Conservation (phyloP, 2,329 filamentous ascomycete species). For the Ilyonectria destructans region DNA sequence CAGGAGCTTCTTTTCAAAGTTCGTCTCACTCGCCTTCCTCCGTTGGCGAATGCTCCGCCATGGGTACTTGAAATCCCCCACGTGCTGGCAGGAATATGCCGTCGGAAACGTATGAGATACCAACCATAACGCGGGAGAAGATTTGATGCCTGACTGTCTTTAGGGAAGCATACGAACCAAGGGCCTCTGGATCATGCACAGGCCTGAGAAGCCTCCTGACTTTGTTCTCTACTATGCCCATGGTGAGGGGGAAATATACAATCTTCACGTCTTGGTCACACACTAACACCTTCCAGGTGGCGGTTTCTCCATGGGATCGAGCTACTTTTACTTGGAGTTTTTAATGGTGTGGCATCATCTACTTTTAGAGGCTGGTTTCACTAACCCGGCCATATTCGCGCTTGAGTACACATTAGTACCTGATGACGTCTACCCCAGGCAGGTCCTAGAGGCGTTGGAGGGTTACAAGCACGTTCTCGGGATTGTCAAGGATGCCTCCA, state of each 20-base stretch:
- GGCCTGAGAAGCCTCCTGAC: constrained; percentile 76
- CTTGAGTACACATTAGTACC: constrained; percentile 88
- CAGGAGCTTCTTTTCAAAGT: constrained; percentile 84
- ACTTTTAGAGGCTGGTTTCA: constrained; percentile 76
- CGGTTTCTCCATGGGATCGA: constrained; percentile 87
- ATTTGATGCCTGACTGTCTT: constrained; percentile 7
- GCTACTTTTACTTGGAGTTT: constrained; percentile 90
- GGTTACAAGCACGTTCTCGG: constrained; percentile 81
- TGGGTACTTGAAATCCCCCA: constrained; percentile 74
- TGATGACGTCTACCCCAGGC: constrained; percentile 80
- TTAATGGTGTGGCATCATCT: constrained; percentile 80
- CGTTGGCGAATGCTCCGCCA: constrained; percentile 83
- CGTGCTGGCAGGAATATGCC: constrained; percentile 73
- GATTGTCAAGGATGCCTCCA: constrained; percentile 70
- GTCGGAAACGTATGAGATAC: constrained; percentile 49
- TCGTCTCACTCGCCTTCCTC: constrained; percentile 81
- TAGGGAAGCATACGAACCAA: constrained; percentile 62
- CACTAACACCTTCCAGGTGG: constrained; percentile 69
- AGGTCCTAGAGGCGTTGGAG: constrained; percentile 78
- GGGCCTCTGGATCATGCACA: constrained; percentile 80
- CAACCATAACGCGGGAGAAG: neutral
- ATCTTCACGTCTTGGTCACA: neutral
- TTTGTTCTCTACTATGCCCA: constrained; percentile 88
- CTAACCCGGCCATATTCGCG: constrained; percentile 84
- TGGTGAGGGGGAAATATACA: constrained; percentile 63